A percentile compares a stretch with the other conserved stretches of the same genome.
phyloP scores from a whole-genome alignment of 202 grass and related monocot genomes.

The Schoenoplectus triqueter region DNA sequence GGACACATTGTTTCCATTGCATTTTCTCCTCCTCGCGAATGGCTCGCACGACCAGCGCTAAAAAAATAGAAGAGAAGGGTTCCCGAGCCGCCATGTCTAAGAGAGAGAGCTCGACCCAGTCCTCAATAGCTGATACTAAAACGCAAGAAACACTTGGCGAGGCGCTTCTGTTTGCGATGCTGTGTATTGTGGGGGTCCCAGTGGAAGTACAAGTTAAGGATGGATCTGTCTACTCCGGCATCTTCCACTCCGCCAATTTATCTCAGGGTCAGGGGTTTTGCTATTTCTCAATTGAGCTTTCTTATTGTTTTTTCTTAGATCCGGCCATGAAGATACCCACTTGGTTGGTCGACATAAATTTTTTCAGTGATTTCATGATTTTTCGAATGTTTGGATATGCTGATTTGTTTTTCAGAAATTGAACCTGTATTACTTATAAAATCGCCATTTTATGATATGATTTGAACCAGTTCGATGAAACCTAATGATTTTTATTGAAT shows the following conservation, averaged over 20 bases:
- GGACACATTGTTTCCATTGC: conserved; percentile 1
- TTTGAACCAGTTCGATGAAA: conserved; percentile 14
- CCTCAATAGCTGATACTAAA: conserved; percentile 33
- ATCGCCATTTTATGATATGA: not conserved
- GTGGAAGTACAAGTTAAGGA: conserved; percentile 91
- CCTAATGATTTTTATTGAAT: not conserved
- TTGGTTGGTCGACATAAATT: not conserved
- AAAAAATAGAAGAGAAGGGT: not conserved
- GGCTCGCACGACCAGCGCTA: conserved; percentile 49
- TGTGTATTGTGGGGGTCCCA: conserved; percentile 77
- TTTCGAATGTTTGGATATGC: not conserved
- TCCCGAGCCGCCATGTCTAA: conserved; percentile 36
- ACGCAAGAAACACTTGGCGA: conserved; percentile 39
- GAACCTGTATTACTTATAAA: not conserved
- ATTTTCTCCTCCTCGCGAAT: conserved; percentile 33
- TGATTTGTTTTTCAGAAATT: conserved; percentile 15
- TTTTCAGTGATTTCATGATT: not conserved
- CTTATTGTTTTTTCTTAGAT: not conserved
- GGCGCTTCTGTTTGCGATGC: conserved; percentile 63
- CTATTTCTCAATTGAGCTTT: not conserved
- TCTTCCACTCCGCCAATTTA: conserved; percentile 91
- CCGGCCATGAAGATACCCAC: not conserved
- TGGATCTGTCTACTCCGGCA: conserved; percentile 88
- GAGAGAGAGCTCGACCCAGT: conserved; percentile 41
- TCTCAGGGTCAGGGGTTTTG: conserved; percentile 54